These are phyloP conservation scores for Poa pratensis DNA, from an alignment of 176 grass and related monocot genomes.

Conservation along the genomic window DNA sequence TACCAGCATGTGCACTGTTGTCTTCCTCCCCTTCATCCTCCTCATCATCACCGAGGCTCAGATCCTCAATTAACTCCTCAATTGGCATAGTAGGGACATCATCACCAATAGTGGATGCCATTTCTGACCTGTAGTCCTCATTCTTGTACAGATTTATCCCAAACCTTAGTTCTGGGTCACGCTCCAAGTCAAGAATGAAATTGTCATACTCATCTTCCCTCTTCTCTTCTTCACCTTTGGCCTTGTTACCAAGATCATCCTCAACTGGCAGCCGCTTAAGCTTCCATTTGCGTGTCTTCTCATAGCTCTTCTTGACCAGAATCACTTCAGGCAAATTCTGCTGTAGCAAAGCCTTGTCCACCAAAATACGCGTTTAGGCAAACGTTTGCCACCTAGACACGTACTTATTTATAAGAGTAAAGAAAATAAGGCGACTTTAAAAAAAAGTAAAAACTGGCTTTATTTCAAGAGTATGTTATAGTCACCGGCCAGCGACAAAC, in stretches of 20 bases:
- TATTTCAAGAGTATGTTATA: too few species aligned
- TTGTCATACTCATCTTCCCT: constrained; percentile 64
- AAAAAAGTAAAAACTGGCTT: too few species aligned
- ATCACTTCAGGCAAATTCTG: constrained; percentile 71
- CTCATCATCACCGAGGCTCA: constrained; percentile 60
- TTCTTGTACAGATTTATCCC: constrained; percentile 63
- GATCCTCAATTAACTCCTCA: constrained; percentile 78
- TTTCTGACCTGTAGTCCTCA: constrained; percentile 78
- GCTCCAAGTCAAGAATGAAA: constrained; percentile 71
- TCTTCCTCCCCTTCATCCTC: constrained; percentile 41
- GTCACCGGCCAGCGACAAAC: too few species aligned
- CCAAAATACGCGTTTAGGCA: too few species aligned
- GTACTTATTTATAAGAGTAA: too few species aligned
- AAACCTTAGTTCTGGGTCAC: constrained; percentile 56
- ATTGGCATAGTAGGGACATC: constrained; percentile 68
- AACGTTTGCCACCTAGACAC: too few species aligned
- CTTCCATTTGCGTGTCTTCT: constrained; percentile 69
- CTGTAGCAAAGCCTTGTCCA: constrained; percentile 60
- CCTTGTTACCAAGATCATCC: constrained; percentile 50
- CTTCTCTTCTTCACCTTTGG: constrained; percentile 75
- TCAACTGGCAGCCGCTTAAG: constrained; percentile 72
- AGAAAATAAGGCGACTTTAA: too few species aligned
- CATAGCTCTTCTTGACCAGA: constrained; percentile 95
- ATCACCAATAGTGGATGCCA: constrained; percentile 76
- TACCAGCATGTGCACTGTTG: not conserved